Percentiles rank a stretch among this genome's conserved stretches.
Evolutionary conservation across 768 basidiomycete species (phyloP).

Genomic region (Flagelloscypha sp.): DNA sequence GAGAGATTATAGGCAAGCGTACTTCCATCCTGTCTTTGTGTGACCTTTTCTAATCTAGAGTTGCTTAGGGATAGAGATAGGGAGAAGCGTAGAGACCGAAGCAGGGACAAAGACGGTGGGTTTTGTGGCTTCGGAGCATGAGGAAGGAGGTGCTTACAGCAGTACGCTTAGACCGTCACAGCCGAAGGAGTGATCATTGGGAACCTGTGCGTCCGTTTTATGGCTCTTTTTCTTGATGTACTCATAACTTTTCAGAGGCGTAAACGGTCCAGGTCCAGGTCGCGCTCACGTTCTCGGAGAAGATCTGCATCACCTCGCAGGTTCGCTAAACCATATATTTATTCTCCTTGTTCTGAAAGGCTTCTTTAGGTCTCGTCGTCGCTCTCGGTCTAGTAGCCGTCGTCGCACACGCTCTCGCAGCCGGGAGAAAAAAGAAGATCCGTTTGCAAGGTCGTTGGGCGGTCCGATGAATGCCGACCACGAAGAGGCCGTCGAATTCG

Average conservation of each 20-base stretch:
- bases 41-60: no score
- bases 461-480: conserved; percentile 87
- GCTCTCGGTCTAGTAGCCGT: conserved; percentile 52
- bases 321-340: no score
- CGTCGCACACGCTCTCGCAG: conserved; percentile 45
- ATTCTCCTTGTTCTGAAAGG: conserved; percentile 42
- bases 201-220: conserved; percentile 53
- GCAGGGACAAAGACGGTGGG: conserved; percentile 46
- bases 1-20: conserved; percentile 35
- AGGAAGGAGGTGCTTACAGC: conserved; percentile 29
- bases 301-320: conserved; percentile 61
- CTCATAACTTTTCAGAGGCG: conserved; percentile 38
- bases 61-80: conserved; percentile 32
- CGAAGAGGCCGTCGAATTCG: conserved; percentile 92
- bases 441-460: conserved; percentile 73
- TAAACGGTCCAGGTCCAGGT: conserved; percentile 59
- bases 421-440: conserved; percentile 55
- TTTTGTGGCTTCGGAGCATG: conserved; percentile 25
- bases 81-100: conserved; percentile 21
- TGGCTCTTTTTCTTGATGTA: conserved; percentile 3
- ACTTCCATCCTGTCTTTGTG: no score
- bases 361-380: conserved; percentile 49
- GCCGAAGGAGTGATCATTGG: conserved; percentile 72
- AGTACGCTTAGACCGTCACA: no score
- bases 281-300: conserved; percentile 63